Conservation (phyloP, 2,329 filamentous ascomycete genomes). For the Metarhizium humberi region DNA sequence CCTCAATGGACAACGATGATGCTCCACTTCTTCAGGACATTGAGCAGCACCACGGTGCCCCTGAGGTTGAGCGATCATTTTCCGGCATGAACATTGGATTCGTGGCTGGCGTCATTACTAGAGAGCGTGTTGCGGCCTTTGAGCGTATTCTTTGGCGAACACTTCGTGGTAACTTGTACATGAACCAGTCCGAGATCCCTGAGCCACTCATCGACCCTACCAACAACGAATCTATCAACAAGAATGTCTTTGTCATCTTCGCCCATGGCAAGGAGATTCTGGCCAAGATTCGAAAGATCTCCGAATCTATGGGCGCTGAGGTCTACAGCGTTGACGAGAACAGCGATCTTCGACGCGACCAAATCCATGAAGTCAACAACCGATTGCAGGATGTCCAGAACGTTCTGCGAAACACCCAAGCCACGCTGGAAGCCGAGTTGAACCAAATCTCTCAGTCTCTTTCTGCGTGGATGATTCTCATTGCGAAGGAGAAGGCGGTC, state of each 20-base stretch:
- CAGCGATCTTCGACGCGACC: conserved; percentile 85
- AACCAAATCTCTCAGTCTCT: conserved; percentile 87
- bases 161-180: conserved; percentile 94
- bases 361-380: conserved; percentile 95
- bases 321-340: conserved; percentile 98
- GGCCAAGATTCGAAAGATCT: conserved; percentile 98
- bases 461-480: conserved; percentile 93
- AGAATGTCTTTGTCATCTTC: conserved; percentile 99
- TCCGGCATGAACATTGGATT: conserved; percentile 99
- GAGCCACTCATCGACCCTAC: conserved; percentile 86
- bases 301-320: conserved; percentile 90
- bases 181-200: conserved; percentile 98
- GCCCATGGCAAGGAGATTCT: conserved; percentile 97
- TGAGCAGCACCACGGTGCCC: conserved; percentile 63
- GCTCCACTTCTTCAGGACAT: conserved; percentile 88
- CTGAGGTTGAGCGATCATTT: conserved; percentile 75
- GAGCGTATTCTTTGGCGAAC: conserved; percentile 97
- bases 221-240: conserved; percentile 85
- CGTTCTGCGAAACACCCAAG: conserved; percentile 90
- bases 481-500: conserved; percentile 97
- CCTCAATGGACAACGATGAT: conserved; percentile 83
- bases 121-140: conserved; percentile 88
- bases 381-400: conserved; percentile 84
- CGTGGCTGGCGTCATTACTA: conserved; percentile 88
- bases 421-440: conserved; percentile 84